A percentile compares a stretch with the other conserved stretches of the same genome.
Conservation (phyloP, 331 rosid species). For the Quercus tomentella region DNA sequence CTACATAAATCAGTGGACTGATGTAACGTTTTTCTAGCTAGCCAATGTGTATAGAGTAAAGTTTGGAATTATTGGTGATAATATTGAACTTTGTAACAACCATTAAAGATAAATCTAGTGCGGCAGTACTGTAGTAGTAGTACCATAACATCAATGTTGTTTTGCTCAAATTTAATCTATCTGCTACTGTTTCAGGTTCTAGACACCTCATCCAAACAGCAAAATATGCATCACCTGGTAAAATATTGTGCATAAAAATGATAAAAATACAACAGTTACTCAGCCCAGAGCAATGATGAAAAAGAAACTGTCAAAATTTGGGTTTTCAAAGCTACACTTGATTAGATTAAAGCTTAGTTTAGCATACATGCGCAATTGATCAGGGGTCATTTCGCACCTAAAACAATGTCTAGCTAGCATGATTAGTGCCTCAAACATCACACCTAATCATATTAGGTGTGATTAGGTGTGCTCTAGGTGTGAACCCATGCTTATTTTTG, state of each 20-base stretch:
- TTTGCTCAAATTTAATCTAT: too few species aligned
- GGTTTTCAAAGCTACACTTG: slow-evolving; percentile 21
- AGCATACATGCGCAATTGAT: slow-evolving; percentile 38
- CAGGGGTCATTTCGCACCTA: slow-evolving; percentile 46
- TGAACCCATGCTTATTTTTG: neutral
- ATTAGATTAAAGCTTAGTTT: slow-evolving; percentile 21
- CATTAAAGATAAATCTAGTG: too few species aligned
- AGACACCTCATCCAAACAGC: neutral
- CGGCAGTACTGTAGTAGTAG: too few species aligned
- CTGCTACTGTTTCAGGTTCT: too few species aligned
- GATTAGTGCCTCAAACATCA: slow-evolving; percentile 18
- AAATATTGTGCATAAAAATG: neutral
- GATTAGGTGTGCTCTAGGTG: slow-evolving; percentile 33
- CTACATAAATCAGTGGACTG: too few species aligned
- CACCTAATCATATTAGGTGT: too few species aligned
- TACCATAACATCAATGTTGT: too few species aligned
- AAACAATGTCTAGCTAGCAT: slow-evolving; percentile 19
- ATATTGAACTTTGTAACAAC: too few species aligned
- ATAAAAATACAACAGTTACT: neutral
- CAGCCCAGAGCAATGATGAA: neutral
- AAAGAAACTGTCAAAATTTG: slow-evolving; percentile 25
- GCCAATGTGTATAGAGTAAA: too few species aligned
- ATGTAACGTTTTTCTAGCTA: too few species aligned
- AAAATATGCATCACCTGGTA: neutral
- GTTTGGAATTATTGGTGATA: too few species aligned